Evolutionary conservation across 2,329 filamentous ascomycete species (phyloP).

Genomic region (Fusarium torulosum): DNA sequence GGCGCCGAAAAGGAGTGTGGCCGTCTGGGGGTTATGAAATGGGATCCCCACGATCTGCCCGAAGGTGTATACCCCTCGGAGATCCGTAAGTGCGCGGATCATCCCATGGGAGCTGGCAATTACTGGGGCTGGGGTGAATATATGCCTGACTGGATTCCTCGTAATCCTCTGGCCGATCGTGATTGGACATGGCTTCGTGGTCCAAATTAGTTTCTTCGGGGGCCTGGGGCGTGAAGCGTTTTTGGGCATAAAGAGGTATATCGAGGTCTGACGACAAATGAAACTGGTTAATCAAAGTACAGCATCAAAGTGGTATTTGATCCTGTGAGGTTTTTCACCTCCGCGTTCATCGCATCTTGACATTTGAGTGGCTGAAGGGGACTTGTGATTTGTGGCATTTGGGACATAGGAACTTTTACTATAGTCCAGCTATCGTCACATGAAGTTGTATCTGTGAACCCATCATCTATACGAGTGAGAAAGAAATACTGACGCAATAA

Average conservation of each 20-base stretch:
- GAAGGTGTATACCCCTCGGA: constrained; percentile 8
- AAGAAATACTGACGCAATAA: too few species aligned
- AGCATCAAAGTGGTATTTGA: not conserved
- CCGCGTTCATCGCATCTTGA: not conserved
- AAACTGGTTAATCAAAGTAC: not conserved
- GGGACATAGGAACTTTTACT: too few species aligned
- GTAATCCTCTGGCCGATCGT: constrained; percentile 22
- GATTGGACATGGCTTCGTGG: not conserved
- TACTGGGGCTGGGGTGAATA: constrained; percentile 36
- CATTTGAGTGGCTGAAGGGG: not conserved
- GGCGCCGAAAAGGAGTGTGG: constrained; percentile 24
- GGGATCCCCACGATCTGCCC: constrained; percentile 27
- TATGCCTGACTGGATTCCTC: constrained; percentile 30
- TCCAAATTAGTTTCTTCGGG: too few species aligned
- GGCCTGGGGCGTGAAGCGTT: too few species aligned
- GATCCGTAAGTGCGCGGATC: constrained; percentile 29
- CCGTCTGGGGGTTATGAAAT: constrained; percentile 30
- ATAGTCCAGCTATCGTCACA: too few species aligned
- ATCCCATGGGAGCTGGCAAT: constrained; percentile 24
- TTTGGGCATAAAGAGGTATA: not conserved
- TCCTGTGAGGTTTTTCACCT: not conserved
- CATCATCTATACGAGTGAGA: too few species aligned
- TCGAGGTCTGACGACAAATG: not conserved
- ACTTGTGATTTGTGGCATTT: too few species aligned
- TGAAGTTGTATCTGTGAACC: too few species aligned